Conservation (phyloP, 23 red algal species). For the Gracilaria gracilis region DNA sequence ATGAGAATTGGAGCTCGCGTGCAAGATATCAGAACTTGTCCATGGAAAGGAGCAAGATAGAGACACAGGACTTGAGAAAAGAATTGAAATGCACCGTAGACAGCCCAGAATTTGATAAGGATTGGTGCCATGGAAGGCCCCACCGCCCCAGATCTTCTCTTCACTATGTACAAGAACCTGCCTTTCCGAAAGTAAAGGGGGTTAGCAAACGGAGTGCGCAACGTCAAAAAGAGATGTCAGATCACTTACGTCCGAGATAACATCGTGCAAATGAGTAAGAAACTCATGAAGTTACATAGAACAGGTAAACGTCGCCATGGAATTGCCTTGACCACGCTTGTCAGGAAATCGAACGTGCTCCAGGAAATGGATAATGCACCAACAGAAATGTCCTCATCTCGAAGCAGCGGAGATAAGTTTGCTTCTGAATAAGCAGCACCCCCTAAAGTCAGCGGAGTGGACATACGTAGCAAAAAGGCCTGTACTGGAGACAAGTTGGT, state of each 20-base stretch:
- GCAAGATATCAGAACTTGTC: background rate
- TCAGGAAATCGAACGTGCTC: background rate
- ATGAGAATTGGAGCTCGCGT: background rate
- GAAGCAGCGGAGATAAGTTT: background rate
- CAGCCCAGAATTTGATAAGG: constrained; percentile 35
- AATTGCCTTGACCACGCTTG: background rate
- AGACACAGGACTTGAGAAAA: constrained; percentile 6
- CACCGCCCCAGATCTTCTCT: constrained; percentile 11
- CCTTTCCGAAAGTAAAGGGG: background rate
- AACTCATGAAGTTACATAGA: background rate
- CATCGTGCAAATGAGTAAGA: constrained; percentile 22
- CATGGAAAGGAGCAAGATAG: constrained; percentile 25
- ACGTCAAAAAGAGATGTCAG: background rate
- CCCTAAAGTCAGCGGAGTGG: background rate
- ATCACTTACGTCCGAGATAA: constrained; percentile 15
- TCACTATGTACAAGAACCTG: constrained; percentile 35
- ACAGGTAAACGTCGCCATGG: background rate
- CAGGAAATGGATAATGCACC: background rate
- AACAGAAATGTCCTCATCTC: background rate
- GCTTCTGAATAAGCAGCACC: background rate
- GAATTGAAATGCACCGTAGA: constrained; percentile 17
- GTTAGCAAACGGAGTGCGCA: background rate
- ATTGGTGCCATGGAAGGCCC: constrained; percentile 23
- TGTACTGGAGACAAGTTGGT: background rate
- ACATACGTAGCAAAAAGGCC: background rate